Conservation (phyloP, 139 green algal species). For the Raphidocelis subcapitata region DNA sequence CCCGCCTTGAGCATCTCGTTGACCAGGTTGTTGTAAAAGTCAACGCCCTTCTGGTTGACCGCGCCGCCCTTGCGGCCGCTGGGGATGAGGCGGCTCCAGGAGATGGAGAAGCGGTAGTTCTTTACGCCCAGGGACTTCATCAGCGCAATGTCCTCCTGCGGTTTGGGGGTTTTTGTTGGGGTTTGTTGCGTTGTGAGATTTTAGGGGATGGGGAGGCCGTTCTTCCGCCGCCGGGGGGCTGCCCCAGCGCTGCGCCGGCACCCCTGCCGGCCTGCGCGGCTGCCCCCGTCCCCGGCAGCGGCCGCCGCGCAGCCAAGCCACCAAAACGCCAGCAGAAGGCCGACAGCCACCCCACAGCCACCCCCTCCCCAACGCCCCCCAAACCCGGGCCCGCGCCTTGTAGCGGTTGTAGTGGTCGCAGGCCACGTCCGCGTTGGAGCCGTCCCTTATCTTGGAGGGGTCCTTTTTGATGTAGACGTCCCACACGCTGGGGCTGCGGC, state of each 20-base stretch:
- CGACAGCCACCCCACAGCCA: too few relatives aligned
- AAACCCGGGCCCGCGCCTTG: too few relatives aligned
- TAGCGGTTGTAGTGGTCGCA: conserved; percentile 13
- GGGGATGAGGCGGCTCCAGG: conserved; percentile 47
- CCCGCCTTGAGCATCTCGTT: conserved; percentile 19
- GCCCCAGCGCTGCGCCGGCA: too few relatives aligned
- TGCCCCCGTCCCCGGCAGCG: too few relatives aligned
- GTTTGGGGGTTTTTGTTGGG: too few relatives aligned
- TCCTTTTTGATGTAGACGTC: conserved; percentile 13
- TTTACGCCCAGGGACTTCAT: conserved; percentile 45
- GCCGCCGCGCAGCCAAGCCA: too few relatives aligned
- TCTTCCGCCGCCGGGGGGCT: too few relatives aligned
- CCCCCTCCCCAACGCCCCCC: too few relatives aligned
- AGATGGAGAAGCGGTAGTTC: conserved; percentile 49
- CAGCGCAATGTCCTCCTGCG: conserved; percentile 38
- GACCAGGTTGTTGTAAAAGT: conserved; percentile 30
- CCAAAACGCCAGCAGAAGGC: too few relatives aligned
- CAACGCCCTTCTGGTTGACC: conserved; percentile 20
- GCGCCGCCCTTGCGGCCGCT: conserved; percentile 17
- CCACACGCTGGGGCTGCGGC: conserved; percentile 30
- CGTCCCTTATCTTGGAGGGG: conserved; percentile 15
- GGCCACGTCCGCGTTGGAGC: conserved; percentile 26
- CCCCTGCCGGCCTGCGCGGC: too few relatives aligned
- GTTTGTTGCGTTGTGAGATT: too few relatives aligned
- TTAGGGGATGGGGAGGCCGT: too few relatives aligned